phyloP scores from a whole-genome alignment of 2,329 filamentous ascomycete species.

The Didymella exigua region DNA sequence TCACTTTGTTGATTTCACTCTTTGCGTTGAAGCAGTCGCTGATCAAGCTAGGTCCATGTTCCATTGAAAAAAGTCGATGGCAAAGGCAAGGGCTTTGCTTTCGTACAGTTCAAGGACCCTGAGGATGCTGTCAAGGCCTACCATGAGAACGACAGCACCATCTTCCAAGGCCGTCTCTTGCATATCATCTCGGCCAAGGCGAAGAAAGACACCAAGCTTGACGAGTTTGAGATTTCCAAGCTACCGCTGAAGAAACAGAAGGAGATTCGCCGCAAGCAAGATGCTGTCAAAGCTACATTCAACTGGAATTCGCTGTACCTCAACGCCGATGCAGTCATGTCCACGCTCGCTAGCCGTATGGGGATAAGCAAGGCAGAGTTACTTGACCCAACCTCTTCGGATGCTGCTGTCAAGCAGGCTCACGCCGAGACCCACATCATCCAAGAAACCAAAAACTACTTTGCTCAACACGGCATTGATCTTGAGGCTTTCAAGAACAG shows the following conservation, averaged over 20 bases:
- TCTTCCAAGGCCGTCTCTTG: conserved; percentile 89
- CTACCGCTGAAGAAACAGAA: conserved; percentile 94
- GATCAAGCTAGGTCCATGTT: conserved; percentile 75
- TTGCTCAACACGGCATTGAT: conserved; percentile 84
- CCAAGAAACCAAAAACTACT: conserved; percentile 93
- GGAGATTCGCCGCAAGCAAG: conserved; percentile 81
- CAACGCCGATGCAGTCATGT: conserved; percentile 91
- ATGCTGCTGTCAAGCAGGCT: conserved; percentile 94
- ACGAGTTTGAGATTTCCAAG: conserved; percentile 89
- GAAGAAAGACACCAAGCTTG: conserved; percentile 80
- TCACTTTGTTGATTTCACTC: neutral
- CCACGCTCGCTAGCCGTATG: conserved; percentile 82
- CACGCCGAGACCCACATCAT: conserved; percentile 96
- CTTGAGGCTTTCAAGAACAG: conserved; percentile 87
- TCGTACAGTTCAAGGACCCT: conserved; percentile 77
- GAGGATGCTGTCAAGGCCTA: conserved; percentile 79
- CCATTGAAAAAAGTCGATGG: conserved; percentile 73
- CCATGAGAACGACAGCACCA: conserved; percentile 76
- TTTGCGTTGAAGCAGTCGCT: conserved; percentile 16
- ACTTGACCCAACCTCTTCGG: conserved; percentile 91
- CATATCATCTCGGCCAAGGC: conserved; percentile 85
- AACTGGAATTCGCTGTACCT: conserved; percentile 99
- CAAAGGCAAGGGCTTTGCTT: conserved; percentile 86
- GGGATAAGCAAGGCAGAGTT: conserved; percentile 90
- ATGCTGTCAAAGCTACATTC: conserved; percentile 78